phyloP scores from a whole-genome alignment of 176 grass and related monocot species.

The Lolium multiflorum region DNA sequence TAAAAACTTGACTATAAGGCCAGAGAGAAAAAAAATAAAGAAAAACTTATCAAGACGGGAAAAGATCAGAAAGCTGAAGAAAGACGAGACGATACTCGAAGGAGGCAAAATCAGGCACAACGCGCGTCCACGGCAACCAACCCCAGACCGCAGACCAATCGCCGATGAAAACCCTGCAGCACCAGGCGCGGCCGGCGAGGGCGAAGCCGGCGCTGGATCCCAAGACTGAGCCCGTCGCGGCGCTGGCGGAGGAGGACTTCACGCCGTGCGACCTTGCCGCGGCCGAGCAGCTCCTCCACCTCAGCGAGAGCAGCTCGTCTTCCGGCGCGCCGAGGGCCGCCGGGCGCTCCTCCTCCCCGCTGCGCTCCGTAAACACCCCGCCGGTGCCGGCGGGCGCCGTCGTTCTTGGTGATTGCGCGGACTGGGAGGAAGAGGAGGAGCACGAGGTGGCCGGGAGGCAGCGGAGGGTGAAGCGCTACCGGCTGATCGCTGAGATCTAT shows the following conservation, averaged over 20 bases:
- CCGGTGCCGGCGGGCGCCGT: neutral
- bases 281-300: conserved; percentile 54
- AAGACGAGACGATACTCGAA: neutral
- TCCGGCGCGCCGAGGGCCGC: neutral
- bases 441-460: conserved; percentile 39
- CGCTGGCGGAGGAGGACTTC: conserved; percentile 21
- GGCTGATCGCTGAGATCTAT: conserved; percentile 71
- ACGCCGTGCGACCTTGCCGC: conserved; percentile 50
- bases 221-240: neutral
- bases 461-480: conserved; percentile 57
- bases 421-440: conserved; percentile 38
- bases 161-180: conserved; percentile 30
- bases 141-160: conserved; percentile 13
- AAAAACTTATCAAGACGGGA: neutral
- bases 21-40: no score
- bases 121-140: conserved; percentile 19
- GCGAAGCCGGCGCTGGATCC: neutral
- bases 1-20: neutral
- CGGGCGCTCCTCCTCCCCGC: conserved; percentile 42
- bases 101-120: conserved; percentile 24
- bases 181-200: neutral
- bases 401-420: neutral
- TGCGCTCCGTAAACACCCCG: conserved; percentile 36
- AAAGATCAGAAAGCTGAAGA: neutral
- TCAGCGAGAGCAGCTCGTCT: conserved; percentile 52